phyloP scores from a whole-genome alignment of 176 grass and related monocot genomes.

The Paspalum notatum region DNA sequence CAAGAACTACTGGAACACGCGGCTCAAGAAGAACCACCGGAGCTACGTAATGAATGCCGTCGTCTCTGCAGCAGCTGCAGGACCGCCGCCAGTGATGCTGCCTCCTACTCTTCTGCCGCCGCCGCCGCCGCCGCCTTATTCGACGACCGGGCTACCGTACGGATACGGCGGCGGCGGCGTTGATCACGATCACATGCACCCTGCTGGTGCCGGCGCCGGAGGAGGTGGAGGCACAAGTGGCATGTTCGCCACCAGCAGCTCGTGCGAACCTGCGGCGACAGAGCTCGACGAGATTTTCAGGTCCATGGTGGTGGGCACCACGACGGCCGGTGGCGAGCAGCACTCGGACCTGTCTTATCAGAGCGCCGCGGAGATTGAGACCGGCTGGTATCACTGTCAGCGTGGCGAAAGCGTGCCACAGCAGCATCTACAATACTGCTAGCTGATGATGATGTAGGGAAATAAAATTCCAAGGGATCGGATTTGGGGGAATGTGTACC shows the following conservation, averaged over 20 bases:
- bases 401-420: background rate
- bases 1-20: slow-evolving; percentile 58
- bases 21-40: slow-evolving; percentile 54
- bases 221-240: background rate
- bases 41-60: too few species aligned
- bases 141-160: background rate
- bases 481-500: too few species aligned
- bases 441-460: too few species aligned
- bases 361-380: background rate
- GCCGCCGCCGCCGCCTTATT: background rate
- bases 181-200: background rate
- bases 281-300: slow-evolving; percentile 46
- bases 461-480: too few species aligned
- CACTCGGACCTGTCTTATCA: background rate
- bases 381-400: background rate
- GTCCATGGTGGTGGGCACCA: background rate
- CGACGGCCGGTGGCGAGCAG: background rate
- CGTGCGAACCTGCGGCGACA: background rate
- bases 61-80: too few species aligned
- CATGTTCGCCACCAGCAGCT: background rate
- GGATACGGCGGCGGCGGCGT: background rate
- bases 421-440: background rate
- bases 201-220: background rate
- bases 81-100: too few species aligned
- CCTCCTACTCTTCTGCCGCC: too few species aligned